Evolutionary conservation across 768 basidiomycete genomes (phyloP), one percentile per base, ranked within the genome.

Genomic region (Agaricus sinodeliciosus): DNA sequence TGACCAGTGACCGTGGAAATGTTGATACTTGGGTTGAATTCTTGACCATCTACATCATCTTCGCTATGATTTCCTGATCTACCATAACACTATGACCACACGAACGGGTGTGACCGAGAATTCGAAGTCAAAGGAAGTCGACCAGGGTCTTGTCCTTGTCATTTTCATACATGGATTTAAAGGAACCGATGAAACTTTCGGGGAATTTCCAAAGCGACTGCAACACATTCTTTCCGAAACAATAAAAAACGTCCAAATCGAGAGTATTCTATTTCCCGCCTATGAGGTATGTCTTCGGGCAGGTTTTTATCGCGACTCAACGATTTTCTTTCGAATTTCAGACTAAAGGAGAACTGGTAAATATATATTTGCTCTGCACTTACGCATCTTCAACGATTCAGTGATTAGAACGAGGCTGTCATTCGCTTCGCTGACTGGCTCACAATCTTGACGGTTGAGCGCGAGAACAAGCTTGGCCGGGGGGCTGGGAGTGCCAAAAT

Each of bases 341-440:
- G 87, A 95, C 94, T 6, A 93, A 91, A 67, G 94, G 94, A 41
- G 86, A 94, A 51, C 69, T 96, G 67, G 92, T 94, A 62, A 59
- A 82, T 72, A 22, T 25, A 26, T 47, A 2, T 39, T 39, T 47
- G 31, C 31, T 45, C 51, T 46, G 18, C 37, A 9, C 40, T 39
- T 36, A 37, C 26, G 47, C 13, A 18, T 22, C 15, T 16, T 22
- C 50, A 31, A 42, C 47, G 16, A 44, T 57, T 16, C 11, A 48
- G 49, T 50, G 54, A 48, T 52, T 41, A 42, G 27, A 79, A 76
- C 43, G 84, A 84, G 63, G 91, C 94, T 12, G 87, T 93, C 3
- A 79, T 85, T 27, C 80, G 81, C 7, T 94, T 96, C 66, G 82
- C 90, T 7, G 93, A 95, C 63, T 96, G 94, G 94, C 78, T 96